These are phyloP conservation scores for Durusdinium trenchii DNA, from an alignment of 73 alveolate species.

Conservation along the genomic window DNA sequence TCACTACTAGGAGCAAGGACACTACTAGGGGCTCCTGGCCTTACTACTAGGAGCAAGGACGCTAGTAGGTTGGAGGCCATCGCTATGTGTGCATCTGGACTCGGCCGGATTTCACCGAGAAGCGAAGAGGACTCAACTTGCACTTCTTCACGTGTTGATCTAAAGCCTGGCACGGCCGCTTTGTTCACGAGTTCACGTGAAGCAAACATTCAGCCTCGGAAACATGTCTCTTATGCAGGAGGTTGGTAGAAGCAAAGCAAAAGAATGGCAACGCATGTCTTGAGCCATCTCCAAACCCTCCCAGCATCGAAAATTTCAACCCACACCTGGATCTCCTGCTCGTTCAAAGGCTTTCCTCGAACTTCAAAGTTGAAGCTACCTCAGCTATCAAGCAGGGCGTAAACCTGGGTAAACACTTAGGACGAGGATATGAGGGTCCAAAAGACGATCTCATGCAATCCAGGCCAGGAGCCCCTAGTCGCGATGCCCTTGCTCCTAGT, in stretches of 20 bases:
- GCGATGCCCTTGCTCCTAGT: background rate
- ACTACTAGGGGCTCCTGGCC: no score
- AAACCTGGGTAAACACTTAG: background rate
- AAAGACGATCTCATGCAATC: background rate
- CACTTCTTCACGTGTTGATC: conserved; percentile 75
- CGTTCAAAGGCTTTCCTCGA: conserved; percentile 19
- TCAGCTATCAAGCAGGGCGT: background rate
- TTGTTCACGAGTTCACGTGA: background rate
- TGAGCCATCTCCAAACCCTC: background rate
- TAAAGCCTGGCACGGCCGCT: background rate
- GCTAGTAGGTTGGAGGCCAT: no score
- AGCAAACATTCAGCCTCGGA: background rate
- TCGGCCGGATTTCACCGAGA: no score
- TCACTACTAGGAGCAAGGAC: no score
- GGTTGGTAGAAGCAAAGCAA: background rate
- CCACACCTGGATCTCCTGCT: conserved; percentile 55
- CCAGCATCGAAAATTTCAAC: background rate
- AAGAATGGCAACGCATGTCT: background rate
- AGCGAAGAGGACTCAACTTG: conserved; percentile 56
- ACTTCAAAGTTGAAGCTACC: conserved; percentile 66
- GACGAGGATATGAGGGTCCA: background rate
- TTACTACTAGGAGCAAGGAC: no score
- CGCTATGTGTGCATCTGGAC: no score
- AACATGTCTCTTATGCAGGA: background rate
- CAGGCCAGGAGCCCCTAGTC: background rate